Evolutionary conservation across 1,139 yeast species (phyloP), one percentile per base, ranked within the genome.

Genomic region (Blastobotrys raffinosifermentans): DNA sequence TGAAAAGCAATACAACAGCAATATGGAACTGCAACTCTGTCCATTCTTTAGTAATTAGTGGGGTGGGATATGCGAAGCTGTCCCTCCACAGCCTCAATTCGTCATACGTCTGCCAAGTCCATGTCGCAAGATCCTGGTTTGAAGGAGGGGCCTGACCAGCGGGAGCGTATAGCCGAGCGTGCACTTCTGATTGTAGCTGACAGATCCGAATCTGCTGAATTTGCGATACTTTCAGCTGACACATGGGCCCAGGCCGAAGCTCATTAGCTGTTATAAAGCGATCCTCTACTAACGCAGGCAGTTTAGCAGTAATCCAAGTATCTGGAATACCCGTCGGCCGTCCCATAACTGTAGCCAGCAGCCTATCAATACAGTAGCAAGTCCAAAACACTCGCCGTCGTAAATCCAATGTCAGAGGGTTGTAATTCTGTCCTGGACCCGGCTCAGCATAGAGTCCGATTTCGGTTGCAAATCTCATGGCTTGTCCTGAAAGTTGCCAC

Each of bases 21-120:
- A 35, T 30, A 22, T 35, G 38, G 16, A 35, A 35, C 13, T 35
- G 38, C 19, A 35, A 22, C 23, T 35, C 38, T 10, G 30, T 30
- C 38, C 38, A 35, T 22, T 35, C 38, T 25, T 35, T 35, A 5
- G 38, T 35, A 18, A 35, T 30, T 3, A 35, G 34, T 18, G 38
- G 38, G 4, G 38, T 35, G 16, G 38, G 10, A 19, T 23, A 9
- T 8, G 20, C 11, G 17, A 35, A 25, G 29, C 34, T 35, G 9
- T 32, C 27, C 4, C 38, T 34, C 38, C 38, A 35, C 4, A 30
- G 29, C 4, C 38, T 34, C 26, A 35, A 18, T 25, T 35, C 34
- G 13, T 35, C 38, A 14, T 35, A 35, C 38, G 31, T 35, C 18
- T 35, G 34, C 38, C 38, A 35, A 6, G 29, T 35, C 38, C 38